phyloP scores from a whole-genome alignment of 176 grass and related monocot genomes.

The Hordeum vulgare region DNA sequence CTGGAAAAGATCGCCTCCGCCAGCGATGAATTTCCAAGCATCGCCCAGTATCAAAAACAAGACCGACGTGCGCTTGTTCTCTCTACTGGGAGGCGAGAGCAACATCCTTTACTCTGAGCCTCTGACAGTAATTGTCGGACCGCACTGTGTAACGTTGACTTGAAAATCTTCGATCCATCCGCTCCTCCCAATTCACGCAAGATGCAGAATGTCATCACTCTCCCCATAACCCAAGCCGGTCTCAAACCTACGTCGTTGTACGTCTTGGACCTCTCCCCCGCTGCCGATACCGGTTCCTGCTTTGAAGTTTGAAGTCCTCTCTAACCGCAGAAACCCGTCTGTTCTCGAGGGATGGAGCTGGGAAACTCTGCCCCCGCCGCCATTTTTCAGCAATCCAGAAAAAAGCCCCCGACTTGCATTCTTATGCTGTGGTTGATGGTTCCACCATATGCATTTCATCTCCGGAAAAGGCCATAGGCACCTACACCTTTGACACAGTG shows the following conservation, averaged over 20 bases:
- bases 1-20: not conserved
- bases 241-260: not conserved
- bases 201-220: not conserved
- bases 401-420: not conserved
- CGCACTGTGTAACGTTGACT: not conserved
- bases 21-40: not conserved
- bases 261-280: not conserved
- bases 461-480: not conserved
- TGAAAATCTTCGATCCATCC: not conserved
- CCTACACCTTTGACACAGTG: not conserved
- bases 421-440: not conserved
- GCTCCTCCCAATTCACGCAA: not conserved
- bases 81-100: not conserved
- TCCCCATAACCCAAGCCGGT: not conserved
- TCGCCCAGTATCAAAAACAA: not conserved
- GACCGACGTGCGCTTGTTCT: not conserved
- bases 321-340: too few relatives aligned
- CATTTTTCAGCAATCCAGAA: not conserved
- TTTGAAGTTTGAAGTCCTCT: not conserved
- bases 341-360: not conserved
- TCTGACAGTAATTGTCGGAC: not conserved
- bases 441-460: not conserved
- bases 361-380: not conserved
- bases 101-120: not conserved
- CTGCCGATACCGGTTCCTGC: not conserved